Percentiles rank a stretch among this genome's conserved stretches.
Conservation (phyloP, 2,329 filamentous ascomycete species). For the Lachnellula willkommii region DNA sequence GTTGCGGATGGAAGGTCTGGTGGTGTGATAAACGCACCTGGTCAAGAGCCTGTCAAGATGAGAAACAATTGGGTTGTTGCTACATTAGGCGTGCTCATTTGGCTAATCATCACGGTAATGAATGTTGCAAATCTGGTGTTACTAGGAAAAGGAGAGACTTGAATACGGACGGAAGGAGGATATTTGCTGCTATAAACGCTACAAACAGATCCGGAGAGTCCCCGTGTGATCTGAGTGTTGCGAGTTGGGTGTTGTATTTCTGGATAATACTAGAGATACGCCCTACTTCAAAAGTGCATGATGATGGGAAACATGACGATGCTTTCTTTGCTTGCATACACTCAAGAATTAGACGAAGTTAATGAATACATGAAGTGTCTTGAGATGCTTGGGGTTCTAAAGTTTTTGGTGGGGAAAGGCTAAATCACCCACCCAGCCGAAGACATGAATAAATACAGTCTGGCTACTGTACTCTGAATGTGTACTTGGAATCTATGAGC, state of each 20-base stretch:
- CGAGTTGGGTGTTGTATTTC: not conserved
- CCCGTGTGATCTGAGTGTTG: too few relatives aligned
- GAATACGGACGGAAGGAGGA: not conserved
- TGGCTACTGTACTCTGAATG: too few relatives aligned
- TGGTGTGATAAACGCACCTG: not conserved
- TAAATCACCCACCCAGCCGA: too few relatives aligned
- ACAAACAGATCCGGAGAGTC: not conserved
- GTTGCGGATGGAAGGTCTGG: conserved; percentile 21
- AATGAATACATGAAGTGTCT: not conserved
- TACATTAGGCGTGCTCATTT: conserved; percentile 55
- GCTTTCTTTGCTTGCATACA: too few relatives aligned
- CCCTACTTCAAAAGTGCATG: not conserved
- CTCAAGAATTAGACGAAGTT: too few relatives aligned
- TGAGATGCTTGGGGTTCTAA: not conserved
- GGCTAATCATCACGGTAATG: conserved; percentile 70
- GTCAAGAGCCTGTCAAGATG: conserved; percentile 45
- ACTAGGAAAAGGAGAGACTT: conserved; percentile 40
- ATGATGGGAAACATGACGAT: not conserved
- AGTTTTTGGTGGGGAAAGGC: not conserved
- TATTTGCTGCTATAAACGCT: not conserved
- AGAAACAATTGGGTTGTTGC: conserved; percentile 64
- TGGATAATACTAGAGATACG: not conserved
- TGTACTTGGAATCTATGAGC: too few relatives aligned
- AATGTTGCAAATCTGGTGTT: conserved; percentile 73
- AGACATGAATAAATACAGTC: too few relatives aligned